phyloP scores from a whole-genome alignment of 345 rosid species.

The Acer negundo region DNA sequence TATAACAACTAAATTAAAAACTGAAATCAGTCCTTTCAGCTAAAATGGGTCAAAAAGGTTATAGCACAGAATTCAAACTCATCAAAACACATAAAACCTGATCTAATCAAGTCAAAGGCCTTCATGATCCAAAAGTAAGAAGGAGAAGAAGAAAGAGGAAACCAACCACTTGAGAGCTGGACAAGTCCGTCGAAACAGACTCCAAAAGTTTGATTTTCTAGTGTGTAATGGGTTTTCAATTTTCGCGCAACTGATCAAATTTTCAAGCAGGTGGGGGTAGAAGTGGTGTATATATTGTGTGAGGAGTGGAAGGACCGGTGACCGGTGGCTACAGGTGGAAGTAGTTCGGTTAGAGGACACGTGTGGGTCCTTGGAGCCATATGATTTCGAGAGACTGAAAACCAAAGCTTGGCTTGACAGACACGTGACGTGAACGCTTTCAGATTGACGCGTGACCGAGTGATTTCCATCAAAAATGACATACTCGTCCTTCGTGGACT shows the following conservation, averaged over 20 bases:
- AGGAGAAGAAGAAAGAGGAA: background rate
- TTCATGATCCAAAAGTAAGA: background rate
- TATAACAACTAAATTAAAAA: background rate
- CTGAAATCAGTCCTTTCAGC: background rate
- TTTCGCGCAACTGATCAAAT: conserved; percentile 19
- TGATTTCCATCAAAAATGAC: conserved; percentile 18
- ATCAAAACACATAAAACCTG: background rate
- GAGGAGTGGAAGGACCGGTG: conserved; percentile 22
- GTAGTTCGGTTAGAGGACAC: conserved; percentile 23
- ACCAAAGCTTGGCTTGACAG: conserved; percentile 18
- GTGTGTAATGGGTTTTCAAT: background rate
- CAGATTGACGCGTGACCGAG: conserved; percentile 38
- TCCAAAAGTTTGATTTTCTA: conserved; percentile 11
- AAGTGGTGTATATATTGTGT: conserved; percentile 17
- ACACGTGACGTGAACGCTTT: conserved; percentile 32
- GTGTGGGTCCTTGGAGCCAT: conserved; percentile 36
- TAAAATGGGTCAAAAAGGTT: background rate
- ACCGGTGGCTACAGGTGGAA: conserved; percentile 38
- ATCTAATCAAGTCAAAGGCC: background rate
- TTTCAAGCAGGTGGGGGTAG: conserved; percentile 3
- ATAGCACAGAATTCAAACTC: background rate
- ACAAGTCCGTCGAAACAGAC: conserved; percentile 41
- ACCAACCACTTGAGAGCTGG: conserved; percentile 49
- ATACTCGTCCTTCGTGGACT: conserved; percentile 22
- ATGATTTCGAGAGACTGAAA: conserved; percentile 5